Evolutionary conservation across 768 basidiomycete species (phyloP).

Genomic region (Leccinum incarnatum): DNA sequence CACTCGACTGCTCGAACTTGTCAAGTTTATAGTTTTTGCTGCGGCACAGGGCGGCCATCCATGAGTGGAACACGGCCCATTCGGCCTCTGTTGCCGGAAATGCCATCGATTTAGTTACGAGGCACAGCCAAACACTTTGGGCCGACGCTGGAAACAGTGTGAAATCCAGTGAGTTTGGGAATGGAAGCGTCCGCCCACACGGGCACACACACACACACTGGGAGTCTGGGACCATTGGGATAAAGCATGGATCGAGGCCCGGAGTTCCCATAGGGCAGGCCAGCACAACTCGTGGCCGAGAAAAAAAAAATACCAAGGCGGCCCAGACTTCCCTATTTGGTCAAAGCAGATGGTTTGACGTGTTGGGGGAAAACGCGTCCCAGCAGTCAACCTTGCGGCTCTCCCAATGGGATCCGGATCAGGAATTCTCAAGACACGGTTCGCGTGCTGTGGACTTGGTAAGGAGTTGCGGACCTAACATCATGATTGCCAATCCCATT

Average conservation of each 20-base stretch:
- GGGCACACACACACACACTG: neutral
- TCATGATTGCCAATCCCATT: constrained; percentile 35
- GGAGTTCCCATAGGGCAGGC: constrained; percentile 12
- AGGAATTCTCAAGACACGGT: constrained; percentile 5
- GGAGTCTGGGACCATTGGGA: constrained; percentile 8
- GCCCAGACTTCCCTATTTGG: constrained; percentile 6
- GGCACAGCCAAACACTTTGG: constrained; percentile 27
- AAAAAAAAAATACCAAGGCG: constrained; percentile 2
- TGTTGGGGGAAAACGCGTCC: constrained; percentile 10
- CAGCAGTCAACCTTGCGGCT: constrained; percentile 19
- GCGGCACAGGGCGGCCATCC: constrained; percentile 11
- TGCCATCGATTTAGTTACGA: constrained; percentile 29
- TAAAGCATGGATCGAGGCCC: constrained; percentile 6
- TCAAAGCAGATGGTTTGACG: constrained; percentile 10
- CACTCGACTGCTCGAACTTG: constrained; percentile 2
- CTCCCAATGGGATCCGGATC: constrained; percentile 12
- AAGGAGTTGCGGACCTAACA: constrained; percentile 12
- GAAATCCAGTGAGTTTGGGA: constrained; percentile 27
- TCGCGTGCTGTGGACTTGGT: constrained; percentile 12
- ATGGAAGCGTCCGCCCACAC: constrained; percentile 14
- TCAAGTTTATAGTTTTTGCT: constrained; percentile 17
- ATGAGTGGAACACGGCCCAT: constrained; percentile 18
- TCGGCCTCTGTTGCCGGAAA: constrained; percentile 19
- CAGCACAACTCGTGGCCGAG: constrained; percentile 10
- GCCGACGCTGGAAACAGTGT: constrained; percentile 23